These are phyloP conservation scores for Orbilia oligospora DNA, from an alignment of 2,329 filamentous ascomycete species.

Conservation along the genomic window DNA sequence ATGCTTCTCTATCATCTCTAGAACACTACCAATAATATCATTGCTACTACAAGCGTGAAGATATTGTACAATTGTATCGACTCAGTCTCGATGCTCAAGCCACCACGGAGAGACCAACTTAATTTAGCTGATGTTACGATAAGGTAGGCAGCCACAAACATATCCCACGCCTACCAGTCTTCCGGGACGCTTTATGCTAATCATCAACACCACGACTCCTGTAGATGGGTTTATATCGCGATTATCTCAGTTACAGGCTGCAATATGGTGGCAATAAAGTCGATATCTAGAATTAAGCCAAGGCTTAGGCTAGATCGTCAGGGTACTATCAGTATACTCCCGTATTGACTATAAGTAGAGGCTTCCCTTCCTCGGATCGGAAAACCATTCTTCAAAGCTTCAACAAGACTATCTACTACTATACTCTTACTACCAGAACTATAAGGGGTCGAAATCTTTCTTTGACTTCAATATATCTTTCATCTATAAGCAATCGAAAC, in stretches of 20 bases:
- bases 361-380: neutral
- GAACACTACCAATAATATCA: constrained; percentile 10
- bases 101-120: neutral
- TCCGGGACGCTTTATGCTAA: neutral
- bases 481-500: neutral
- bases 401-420: neutral
- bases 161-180: neutral
- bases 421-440: neutral
- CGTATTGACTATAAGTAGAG: neutral
- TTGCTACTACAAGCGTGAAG: constrained; percentile 2
- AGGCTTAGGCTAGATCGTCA: neutral
- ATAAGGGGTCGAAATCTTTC: neutral
- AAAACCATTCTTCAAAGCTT: neutral
- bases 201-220: constrained; percentile 8
- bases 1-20: neutral
- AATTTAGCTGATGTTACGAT: constrained; percentile 31
- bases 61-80: neutral
- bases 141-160: constrained; percentile 49
- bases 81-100: neutral
- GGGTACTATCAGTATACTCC: neutral
- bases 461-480: neutral
- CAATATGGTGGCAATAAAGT: neutral
- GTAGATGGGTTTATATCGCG: neutral
- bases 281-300: neutral
- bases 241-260: neutral